A percentile compares a stretch with the other conserved stretches of the same genome.
These are phyloP conservation scores for Chlamydomonas sp. DNA, from an alignment of 139 green algal genomes.

Conservation along the genomic window DNA sequence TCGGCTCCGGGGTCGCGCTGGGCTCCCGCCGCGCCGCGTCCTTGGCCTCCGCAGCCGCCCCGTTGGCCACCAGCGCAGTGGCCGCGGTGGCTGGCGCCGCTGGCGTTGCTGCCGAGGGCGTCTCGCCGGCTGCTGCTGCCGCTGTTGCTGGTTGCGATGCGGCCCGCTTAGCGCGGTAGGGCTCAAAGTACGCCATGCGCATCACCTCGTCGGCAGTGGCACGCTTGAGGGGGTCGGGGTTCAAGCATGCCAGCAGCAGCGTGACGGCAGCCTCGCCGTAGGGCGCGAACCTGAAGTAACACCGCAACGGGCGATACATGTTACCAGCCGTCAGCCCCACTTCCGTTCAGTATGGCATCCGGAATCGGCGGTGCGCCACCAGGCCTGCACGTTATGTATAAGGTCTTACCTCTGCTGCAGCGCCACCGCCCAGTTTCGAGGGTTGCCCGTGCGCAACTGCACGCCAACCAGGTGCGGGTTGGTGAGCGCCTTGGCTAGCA, in stretches of 20 bases:
- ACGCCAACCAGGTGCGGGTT: conserved; percentile 33
- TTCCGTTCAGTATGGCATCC: too few relatives aligned
- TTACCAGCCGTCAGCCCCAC: too few relatives aligned
- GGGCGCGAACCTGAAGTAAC: conserved; percentile 4
- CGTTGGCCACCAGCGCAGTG: background rate
- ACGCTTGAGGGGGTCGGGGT: conserved; percentile 37
- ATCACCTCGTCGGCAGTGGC: conserved; percentile 35
- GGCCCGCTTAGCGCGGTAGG: conserved; percentile 5
- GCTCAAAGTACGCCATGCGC: conserved; percentile 23
- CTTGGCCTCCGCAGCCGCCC: background rate
- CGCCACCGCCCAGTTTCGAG: conserved; percentile 38
- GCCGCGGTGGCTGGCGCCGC: background rate
- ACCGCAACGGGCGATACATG: too few relatives aligned
- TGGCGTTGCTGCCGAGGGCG: background rate
- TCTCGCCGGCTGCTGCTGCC: background rate
- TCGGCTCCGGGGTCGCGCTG: background rate
- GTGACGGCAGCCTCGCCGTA: conserved; percentile 17
- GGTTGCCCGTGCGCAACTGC: conserved; percentile 20
- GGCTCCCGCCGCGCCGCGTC: background rate
- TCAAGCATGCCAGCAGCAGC: conserved; percentile 24
- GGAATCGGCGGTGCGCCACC: too few relatives aligned
- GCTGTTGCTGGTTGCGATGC: background rate
- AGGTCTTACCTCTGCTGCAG: conserved; percentile 22
- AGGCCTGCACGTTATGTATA: too few relatives aligned
- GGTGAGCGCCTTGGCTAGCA: conserved; percentile 35